phyloP scores from a whole-genome alignment of 2,329 filamentous ascomycete genomes.

The Cercospora beticola region DNA sequence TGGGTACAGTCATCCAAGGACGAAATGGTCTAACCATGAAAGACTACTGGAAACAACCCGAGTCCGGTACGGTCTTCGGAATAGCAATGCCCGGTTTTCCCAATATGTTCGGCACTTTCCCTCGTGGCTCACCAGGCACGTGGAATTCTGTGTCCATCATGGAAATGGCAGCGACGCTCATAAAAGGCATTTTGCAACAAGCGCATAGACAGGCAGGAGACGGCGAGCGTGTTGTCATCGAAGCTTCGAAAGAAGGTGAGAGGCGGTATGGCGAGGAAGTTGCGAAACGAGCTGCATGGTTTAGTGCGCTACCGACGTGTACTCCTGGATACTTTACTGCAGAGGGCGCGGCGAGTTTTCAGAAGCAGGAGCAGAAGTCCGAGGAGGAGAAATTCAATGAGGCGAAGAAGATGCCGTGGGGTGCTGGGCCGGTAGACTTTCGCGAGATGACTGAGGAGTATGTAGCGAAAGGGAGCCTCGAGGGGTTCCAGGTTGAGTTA shows the following conservation, averaged over 20 bases:
- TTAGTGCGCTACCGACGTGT: neutral
- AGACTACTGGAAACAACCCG: neutral
- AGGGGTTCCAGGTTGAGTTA: neutral
- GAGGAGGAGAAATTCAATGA: neutral
- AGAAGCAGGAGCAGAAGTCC: neutral
- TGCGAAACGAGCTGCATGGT: neutral
- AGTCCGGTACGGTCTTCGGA: neutral
- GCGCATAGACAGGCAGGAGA: neutral
- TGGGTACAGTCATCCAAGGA: neutral
- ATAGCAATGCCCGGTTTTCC: neutral
- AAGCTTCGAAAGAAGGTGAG: neutral
- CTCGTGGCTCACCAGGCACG: neutral
- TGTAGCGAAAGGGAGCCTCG: neutral
- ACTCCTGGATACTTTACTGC: neutral
- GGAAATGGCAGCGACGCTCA: neutral
- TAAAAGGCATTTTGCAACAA: neutral
- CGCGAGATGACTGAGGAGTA: neutral
- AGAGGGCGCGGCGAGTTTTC: neutral
- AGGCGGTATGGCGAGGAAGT: neutral
- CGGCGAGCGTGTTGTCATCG: neutral
- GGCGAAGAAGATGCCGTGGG: neutral
- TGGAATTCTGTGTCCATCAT: neutral
- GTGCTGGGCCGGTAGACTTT: neutral
- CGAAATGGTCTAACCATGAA: neutral
- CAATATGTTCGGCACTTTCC: neutral